phyloP scores from a whole-genome alignment of 1,139 yeast species.

The Casaregolazyma lundiana region DNA sequence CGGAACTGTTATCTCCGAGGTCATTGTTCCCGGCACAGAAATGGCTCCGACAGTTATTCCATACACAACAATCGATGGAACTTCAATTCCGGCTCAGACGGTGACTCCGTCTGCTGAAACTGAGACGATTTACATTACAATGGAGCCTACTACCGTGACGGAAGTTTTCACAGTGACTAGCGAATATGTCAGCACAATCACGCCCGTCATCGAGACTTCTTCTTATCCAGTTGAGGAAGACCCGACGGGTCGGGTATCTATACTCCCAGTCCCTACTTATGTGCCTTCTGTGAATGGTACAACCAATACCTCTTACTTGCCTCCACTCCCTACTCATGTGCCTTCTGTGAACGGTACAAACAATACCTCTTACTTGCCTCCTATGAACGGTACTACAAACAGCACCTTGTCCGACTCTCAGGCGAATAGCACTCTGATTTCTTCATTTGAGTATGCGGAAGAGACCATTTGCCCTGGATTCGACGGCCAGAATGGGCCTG shows the following conservation, averaged over 20 bases:
- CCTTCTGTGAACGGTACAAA: too few relatives aligned
- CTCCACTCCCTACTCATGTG: too few relatives aligned
- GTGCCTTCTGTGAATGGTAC: too few relatives aligned
- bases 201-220: constrained; percentile 9
- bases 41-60: constrained; percentile 13
- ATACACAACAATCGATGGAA: constrained; percentile 18
- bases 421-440: neutral
- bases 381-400: neutral
- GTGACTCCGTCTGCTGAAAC: constrained; percentile 14
- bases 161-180: neutral
- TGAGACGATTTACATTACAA: constrained; percentile 6
- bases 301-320: constrained; percentile 1
- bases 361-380: neutral
- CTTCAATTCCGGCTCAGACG: constrained; percentile 12
- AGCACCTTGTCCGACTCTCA: neutral
- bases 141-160: constrained; percentile 11
- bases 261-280: constrained; percentile 7
- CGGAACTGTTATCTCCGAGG: constrained; percentile 19
- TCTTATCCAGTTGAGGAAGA: constrained; percentile 7
- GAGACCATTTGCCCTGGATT: neutral
- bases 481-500: constrained; percentile 13
- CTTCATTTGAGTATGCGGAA: neutral
- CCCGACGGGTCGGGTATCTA: constrained; percentile 5
- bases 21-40: constrained; percentile 19
- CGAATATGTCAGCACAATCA: constrained; percentile 7